Conservation (phyloP, 192 early-diverging fungal species). For the Backusella macrospora region DNA sequence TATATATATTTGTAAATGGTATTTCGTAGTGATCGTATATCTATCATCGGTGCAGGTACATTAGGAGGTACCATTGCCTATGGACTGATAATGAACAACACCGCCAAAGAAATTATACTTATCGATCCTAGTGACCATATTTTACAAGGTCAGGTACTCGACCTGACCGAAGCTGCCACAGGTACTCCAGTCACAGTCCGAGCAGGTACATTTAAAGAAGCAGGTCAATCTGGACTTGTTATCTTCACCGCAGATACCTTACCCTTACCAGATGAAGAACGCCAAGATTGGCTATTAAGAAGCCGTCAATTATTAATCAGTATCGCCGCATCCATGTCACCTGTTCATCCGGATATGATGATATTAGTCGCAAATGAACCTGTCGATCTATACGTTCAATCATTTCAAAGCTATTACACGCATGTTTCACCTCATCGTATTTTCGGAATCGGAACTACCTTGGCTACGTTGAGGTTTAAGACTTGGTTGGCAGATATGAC, state of each 20-base stretch:
- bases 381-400: neutral
- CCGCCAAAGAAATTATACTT: slow-evolving; percentile 66
- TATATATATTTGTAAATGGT: neutral
- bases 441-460: slow-evolving; percentile 11
- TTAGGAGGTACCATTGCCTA: slow-evolving; percentile 75
- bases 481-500: slow-evolving; percentile 1
- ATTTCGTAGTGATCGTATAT: slow-evolving; percentile 36
- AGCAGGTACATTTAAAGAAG: slow-evolving; percentile 63
- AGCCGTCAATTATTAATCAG: slow-evolving; percentile 2
- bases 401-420: neutral
- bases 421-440: neutral
- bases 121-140: slow-evolving; percentile 65
- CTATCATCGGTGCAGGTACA: slow-evolving; percentile 76
- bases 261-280: neutral
- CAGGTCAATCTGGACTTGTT: slow-evolving; percentile 79
- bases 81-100: slow-evolving; percentile 64
- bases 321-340: slow-evolving; percentile 8
- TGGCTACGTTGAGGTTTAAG: neutral
- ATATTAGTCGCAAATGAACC: neutral
- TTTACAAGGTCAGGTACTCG: slow-evolving; percentile 74
- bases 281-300: neutral
- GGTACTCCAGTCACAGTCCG: slow-evolving; percentile 62
- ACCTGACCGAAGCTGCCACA: slow-evolving; percentile 78
- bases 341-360: neutral
- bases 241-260: slow-evolving; percentile 86